phyloP scores from a whole-genome alignment of 805 yeast species.

The Starmerella apis region DNA sequence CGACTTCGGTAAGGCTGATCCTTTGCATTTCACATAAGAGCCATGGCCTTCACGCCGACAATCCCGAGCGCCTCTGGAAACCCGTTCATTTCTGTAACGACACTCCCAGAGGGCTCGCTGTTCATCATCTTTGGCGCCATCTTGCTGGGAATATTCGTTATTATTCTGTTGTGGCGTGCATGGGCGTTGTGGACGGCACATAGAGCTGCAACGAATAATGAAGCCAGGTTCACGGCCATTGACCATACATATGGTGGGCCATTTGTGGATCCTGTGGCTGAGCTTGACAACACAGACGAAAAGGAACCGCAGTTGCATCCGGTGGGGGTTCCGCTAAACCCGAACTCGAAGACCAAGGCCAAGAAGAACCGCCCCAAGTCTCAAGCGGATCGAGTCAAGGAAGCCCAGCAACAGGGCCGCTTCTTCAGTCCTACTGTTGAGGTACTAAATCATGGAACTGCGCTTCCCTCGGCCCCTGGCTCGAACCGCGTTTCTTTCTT shows the following conservation, averaged over 20 bases:
- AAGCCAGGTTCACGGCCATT: conserved; percentile 25
- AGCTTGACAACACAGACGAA: conserved; percentile 7
- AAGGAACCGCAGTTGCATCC: conserved; percentile 16
- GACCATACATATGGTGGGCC: conserved; percentile 26
- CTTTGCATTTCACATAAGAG: no score
- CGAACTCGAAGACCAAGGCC: neutral
- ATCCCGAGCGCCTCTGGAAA: conserved; percentile 53
- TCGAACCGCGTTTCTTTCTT: conserved; percentile 19
- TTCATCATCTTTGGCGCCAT: conserved; percentile 71
- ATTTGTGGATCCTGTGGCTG: conserved; percentile 23
- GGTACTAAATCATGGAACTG: conserved; percentile 41
- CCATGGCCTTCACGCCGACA: conserved; percentile 31
- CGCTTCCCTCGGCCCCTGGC: conserved; percentile 13
- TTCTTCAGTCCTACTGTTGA: conserved; percentile 76
- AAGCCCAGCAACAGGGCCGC: conserved; percentile 24
- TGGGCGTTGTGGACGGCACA: conserved; percentile 40
- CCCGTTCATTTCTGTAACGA: conserved; percentile 49
- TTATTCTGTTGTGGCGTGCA: conserved; percentile 44
- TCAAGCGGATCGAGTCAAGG: conserved; percentile 18
- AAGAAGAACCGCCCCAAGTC: conserved; percentile 12
- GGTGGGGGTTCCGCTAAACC: conserved; percentile 20
- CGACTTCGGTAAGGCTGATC: neutral
- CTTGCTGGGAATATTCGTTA: conserved; percentile 48
- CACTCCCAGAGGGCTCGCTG: conserved; percentile 63
- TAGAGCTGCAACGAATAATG: conserved; percentile 41